phyloP scores from a whole-genome alignment of 2,329 filamentous ascomycete species.

The Alternaria triticimaculans region DNA sequence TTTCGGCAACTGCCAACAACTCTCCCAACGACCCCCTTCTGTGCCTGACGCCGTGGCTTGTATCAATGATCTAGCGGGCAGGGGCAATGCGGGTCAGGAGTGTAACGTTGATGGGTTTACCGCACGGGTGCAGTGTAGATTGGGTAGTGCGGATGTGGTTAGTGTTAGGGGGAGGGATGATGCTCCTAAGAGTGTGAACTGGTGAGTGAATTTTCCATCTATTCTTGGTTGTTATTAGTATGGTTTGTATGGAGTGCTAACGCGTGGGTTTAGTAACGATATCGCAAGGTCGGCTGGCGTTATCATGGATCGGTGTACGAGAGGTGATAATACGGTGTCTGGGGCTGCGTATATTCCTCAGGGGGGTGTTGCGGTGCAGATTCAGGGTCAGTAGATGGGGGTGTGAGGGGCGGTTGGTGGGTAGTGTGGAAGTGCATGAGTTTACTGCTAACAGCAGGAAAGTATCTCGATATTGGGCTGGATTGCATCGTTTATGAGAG shows the following conservation, averaged over 20 bases:
- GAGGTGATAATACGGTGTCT: conserved; percentile 10
- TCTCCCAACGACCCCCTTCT: neutral
- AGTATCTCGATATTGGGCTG: neutral
- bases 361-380: conserved; percentile 4
- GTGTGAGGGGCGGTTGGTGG: neutral
- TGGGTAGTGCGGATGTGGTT: neutral
- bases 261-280: neutral
- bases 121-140: neutral
- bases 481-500: neutral
- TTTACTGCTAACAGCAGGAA: neutral
- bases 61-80: neutral
- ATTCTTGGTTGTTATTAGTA: too few species aligned
- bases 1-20: neutral
- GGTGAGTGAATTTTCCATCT: too few species aligned
- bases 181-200: conserved; percentile 4
- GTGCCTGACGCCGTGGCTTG: neutral
- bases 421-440: neutral
- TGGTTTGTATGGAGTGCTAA: neutral
- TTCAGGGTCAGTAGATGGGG: neutral
- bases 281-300: conserved; percentile 2
- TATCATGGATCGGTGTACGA: conserved; percentile 13
- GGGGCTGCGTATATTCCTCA: conserved; percentile 4
- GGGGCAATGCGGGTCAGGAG: neutral
- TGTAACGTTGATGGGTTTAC: neutral
- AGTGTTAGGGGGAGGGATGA: neutral